Conservation (phyloP, 495 filamentous ascomycete species). For the Oleoguttula mirabilis region DNA sequence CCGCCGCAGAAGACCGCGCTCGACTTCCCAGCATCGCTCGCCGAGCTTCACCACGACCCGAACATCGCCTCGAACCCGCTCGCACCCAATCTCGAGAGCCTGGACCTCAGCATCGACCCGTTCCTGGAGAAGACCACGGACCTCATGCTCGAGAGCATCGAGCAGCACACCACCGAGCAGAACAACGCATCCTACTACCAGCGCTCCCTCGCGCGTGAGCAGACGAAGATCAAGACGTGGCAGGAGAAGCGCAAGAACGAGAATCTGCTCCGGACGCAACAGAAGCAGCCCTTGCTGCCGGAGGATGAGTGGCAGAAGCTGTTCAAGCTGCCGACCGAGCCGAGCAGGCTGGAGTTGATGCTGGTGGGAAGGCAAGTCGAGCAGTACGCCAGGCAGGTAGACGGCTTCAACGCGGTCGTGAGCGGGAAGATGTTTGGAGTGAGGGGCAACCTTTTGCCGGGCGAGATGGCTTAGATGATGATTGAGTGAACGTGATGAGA, state of each 20-base stretch:
- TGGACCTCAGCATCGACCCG: conserved; percentile 89
- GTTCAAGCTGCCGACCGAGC: conserved; percentile 94
- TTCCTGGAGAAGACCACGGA: conserved; percentile 99
- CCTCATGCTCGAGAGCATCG: conserved; percentile 87
- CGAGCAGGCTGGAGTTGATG: conserved; percentile 80
- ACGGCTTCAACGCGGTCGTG: conserved; percentile 85
- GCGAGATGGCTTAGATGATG: conserved; percentile 21
- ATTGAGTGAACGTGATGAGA: neutral
- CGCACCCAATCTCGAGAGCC: conserved; percentile 70
- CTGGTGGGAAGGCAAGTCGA: conserved; percentile 91
- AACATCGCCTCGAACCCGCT: conserved; percentile 46
- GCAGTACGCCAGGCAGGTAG: conserved; percentile 93
- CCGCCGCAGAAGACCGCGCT: conserved; percentile 45
- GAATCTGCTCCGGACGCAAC: conserved; percentile 68
- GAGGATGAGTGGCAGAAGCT: conserved; percentile 97
- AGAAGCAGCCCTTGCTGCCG: conserved; percentile 79
- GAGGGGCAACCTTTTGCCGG: conserved; percentile 46
- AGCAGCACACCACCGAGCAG: conserved; percentile 92
- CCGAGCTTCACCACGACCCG: conserved; percentile 50
- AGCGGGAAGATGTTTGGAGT: conserved; percentile 98
- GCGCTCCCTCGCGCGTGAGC: conserved; percentile 85
- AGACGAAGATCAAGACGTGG: conserved; percentile 91
- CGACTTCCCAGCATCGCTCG: conserved; percentile 60
- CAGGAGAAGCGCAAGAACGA: conserved; percentile 90
- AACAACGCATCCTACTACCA: conserved; percentile 99